A percentile compares a stretch with the other conserved stretches of the same genome.
These are phyloP conservation scores for Lentinus tigrinus DNA, from an alignment of 768 basidiomycete genomes.

Conservation along the genomic window DNA sequence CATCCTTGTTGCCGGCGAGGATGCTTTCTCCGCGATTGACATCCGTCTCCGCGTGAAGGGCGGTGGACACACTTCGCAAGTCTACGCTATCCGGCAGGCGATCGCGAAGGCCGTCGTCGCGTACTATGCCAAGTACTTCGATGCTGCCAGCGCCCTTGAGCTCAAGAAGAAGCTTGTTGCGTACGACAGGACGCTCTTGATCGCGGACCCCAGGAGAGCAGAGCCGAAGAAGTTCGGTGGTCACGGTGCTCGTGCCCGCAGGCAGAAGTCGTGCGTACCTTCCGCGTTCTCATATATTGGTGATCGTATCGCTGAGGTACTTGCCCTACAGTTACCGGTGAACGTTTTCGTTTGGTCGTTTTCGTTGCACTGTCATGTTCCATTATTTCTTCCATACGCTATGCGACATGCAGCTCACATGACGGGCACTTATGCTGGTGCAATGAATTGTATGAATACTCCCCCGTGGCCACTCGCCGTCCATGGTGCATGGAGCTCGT, in stretches of 20 bases:
- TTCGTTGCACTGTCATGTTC: constrained; percentile 45
- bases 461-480: not conserved
- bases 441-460: constrained; percentile 20
- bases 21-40: constrained; percentile 83
- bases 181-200: constrained; percentile 89
- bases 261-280: constrained; percentile 84
- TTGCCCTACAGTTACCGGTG: constrained; percentile 70
- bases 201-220: constrained; percentile 94
- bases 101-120: constrained; percentile 97
- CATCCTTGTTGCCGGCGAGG: constrained; percentile 89
- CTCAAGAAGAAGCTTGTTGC: constrained; percentile 97
- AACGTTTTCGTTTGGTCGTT: constrained; percentile 37
- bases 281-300: not conserved
- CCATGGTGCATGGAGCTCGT: not conserved
- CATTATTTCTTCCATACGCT: constrained; percentile 32
- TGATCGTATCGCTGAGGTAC: not conserved
- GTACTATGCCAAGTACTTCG: constrained; percentile 98
- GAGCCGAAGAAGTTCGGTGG: constrained; percentile 99
- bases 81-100: constrained; percentile 98
- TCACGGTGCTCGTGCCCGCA: constrained; percentile 95
- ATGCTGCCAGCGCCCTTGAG: constrained; percentile 95
- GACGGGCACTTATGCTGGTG: constrained; percentile 21
- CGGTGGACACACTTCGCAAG: constrained; percentile 98
- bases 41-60: constrained; percentile 98
- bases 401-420: constrained; percentile 37